Evolutionary conservation across 257 asterid species (phyloP), one percentile per base, ranked within the genome.

Genomic region (Jacaranda mimosifolia): DNA sequence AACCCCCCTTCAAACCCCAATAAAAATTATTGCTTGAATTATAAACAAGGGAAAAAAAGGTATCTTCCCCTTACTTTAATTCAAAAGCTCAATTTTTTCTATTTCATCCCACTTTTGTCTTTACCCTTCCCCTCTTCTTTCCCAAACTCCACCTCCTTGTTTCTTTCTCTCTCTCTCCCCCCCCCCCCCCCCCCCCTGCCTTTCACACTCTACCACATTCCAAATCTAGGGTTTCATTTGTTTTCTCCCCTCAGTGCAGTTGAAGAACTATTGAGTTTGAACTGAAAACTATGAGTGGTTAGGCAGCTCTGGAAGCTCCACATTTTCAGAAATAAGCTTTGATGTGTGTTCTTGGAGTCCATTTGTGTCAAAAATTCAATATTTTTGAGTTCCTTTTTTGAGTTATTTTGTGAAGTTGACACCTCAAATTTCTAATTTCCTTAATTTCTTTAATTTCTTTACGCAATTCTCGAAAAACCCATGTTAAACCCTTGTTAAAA

Each of bases 211-310:
- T 48, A 71, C 75, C 70, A 74, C 85, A 73, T 84, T 87, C 86
- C 82, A 87, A 90, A 90, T 90, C 98, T 94, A 90, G 96, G 98
- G 91, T 90, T 91, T 90, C 82, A 7, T 48, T 68, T 71, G 55
- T 45, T 76, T 51, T 76, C 65, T 70, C 74, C 53, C 56, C 71
- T 66, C 18, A 58, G 74, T 19, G 78, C 57, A 65, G 74, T 76
- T 77, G 77, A 52, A 76, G 56, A 63, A 15, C 39, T 17, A 75
- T 43, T 77, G 46, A 74, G 70, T 53, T 80, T 85, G 77, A 75
- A 82, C 77, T 66, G 72, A 52, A 65, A 39, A 67, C 79, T 76
- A 3, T 77, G 74, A 70, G 83, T 75, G 36, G 75, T 45, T 79
- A 39, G 59, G 46, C 77, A 11, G 75, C 76, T 68, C 36, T 81